Evolutionary conservation across 2,329 filamentous ascomycete species (phyloP).

Genomic region (Byssochlamys sp.): DNA sequence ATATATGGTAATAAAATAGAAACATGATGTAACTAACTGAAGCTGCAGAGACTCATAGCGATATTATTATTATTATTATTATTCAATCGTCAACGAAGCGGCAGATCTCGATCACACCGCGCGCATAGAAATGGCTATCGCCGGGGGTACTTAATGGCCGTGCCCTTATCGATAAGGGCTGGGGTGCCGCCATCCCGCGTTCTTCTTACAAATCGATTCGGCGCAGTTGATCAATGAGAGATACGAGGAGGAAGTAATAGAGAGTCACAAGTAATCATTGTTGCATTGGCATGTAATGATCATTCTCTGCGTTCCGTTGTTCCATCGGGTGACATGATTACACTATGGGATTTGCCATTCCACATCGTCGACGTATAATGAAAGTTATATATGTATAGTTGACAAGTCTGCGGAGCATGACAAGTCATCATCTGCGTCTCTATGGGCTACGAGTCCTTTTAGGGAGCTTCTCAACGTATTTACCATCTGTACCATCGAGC

Average conservation of each 20-base stretch:
- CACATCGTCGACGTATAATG: no score
- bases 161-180: conserved; percentile 11
- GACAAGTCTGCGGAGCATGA: neutral
- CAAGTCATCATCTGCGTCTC: neutral
- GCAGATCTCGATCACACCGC: conserved; percentile 7
- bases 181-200: neutral
- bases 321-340: no score
- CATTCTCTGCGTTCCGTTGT: no score
- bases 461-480: conserved; percentile 31
- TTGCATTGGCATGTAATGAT: no score
- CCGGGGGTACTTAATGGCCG: conserved; percentile 10
- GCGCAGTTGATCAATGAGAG: neutral
- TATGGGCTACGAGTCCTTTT: neutral
- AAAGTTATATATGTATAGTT: no score
- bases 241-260: no score
- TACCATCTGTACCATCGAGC: conserved; percentile 47
- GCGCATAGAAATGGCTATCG: conserved; percentile 28
- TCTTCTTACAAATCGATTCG: neutral
- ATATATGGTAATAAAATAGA: neutral
- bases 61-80: no score
- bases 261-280: no score
- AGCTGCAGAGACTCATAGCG: neutral
- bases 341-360: no score
- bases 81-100: neutral
- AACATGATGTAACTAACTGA: neutral